Percentiles rank a stretch among this genome's conserved stretches.
Conservation (phyloP, 1,284 basidiomycete species). For the Ceratobasidium theobromae region DNA sequence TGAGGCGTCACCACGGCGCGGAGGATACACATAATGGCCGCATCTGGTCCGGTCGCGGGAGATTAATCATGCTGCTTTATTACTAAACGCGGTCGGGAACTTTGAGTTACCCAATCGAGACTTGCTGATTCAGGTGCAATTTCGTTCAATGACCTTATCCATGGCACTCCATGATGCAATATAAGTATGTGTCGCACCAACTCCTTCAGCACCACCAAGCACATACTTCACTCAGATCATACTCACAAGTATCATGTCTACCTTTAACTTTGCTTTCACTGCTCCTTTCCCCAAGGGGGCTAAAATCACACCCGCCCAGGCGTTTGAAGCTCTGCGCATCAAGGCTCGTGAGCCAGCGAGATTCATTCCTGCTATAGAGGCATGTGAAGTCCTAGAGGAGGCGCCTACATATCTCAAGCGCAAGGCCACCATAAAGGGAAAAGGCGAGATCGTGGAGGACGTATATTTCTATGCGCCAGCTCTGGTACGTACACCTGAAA, state of each 20-base stretch:
- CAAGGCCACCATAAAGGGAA: constrained; percentile 2
- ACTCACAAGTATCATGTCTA: neutral
- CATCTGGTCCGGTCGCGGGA: too few relatives aligned
- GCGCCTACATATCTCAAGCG: constrained; percentile 11
- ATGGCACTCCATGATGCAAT: too few relatives aligned
- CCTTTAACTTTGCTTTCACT: constrained; percentile 26
- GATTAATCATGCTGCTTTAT: too few relatives aligned
- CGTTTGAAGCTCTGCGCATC: constrained; percentile 22
- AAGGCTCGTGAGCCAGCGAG: constrained; percentile 14
- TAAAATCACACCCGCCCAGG: constrained; percentile 24
- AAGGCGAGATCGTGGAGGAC: constrained; percentile 1
- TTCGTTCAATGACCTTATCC: too few relatives aligned
- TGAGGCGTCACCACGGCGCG: too few relatives aligned
- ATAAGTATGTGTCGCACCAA: too few relatives aligned
- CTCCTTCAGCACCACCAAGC: neutral
- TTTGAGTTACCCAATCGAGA: too few relatives aligned
- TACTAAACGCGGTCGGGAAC: too few relatives aligned
- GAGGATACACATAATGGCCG: too few relatives aligned
- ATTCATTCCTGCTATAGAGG: constrained; percentile 11
- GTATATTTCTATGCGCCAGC: constrained; percentile 12
- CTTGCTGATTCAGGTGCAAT: too few relatives aligned
- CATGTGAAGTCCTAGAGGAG: constrained; percentile 23
- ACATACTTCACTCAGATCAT: neutral
- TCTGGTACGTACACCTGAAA: neutral
- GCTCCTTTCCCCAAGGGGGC: constrained; percentile 14